Percentiles rank a stretch among this genome's conserved stretches.
phyloP scores from a whole-genome alignment of 176 grass and related monocot species.

The Thinopyrum elongatum region DNA sequence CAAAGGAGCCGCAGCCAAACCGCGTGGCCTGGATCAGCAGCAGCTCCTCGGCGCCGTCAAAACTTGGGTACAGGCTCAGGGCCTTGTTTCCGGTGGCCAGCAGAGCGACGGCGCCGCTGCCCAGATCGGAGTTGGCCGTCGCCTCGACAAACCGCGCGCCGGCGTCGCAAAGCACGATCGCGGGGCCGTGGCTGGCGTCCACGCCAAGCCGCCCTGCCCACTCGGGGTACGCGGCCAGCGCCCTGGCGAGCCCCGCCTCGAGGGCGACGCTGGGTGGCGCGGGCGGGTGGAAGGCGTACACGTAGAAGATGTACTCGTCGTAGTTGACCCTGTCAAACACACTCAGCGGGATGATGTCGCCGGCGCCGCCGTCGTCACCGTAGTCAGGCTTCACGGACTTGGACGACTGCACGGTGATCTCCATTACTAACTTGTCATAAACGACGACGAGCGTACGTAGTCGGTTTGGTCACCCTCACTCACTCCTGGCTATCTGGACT shows the following conservation, averaged over 20 bases:
- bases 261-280: neutral
- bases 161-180: conserved; percentile 24
- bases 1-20: neutral
- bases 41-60: neutral
- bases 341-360: neutral
- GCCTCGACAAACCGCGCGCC: conserved; percentile 13
- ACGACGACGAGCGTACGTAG: too few species aligned
- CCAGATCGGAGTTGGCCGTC: neutral
- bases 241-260: neutral
- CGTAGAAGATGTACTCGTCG: neutral
- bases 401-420: neutral
- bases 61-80: neutral
- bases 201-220: conserved; percentile 11
- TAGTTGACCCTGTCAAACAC: conserved; percentile 14
- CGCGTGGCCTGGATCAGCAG: conserved; percentile 17
- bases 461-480: too few species aligned
- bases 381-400: neutral
- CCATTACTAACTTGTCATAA: neutral
- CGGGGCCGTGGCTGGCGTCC: too few species aligned
- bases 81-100: neutral
- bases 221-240: conserved; percentile 27
- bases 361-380: neutral
- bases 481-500: neutral
- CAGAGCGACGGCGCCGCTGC: too few species aligned
- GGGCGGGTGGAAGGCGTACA: conserved; percentile 22